Conservation (phyloP, 78 protist genomes). For the Creolimax fragrantissima region DNA sequence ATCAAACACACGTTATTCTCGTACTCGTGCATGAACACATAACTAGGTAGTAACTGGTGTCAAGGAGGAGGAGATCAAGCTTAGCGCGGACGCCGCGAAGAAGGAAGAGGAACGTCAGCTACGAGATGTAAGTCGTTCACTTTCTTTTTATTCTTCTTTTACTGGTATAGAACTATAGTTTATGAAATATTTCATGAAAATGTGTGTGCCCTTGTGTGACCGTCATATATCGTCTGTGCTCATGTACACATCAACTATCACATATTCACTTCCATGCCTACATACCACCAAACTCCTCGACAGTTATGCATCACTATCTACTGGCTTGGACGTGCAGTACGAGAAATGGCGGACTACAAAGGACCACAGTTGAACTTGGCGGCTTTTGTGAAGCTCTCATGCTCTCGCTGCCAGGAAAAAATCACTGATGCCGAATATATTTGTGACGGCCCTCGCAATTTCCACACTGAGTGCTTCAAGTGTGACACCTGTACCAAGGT, state of each 20-base stretch:
- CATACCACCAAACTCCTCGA: too few species aligned
- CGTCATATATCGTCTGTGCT: too few species aligned
- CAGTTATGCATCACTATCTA: slow-evolving; percentile 24
- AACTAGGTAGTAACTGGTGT: not conserved
- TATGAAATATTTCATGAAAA: too few species aligned
- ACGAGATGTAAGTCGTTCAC: not conserved
- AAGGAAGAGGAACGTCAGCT: not conserved
- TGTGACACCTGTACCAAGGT: slow-evolving; percentile 21
- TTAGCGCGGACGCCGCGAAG: not conserved
- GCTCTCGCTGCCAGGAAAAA: slow-evolving; percentile 8
- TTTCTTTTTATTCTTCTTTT: too few species aligned
- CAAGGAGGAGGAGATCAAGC: not conserved
- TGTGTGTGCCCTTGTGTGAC: too few species aligned
- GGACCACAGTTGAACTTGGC: slow-evolving; percentile 39
- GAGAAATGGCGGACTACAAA: slow-evolving; percentile 26
- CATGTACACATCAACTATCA: too few species aligned
- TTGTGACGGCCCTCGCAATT: not conserved
- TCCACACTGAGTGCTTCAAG: slow-evolving; percentile 17
- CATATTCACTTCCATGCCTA: too few species aligned
- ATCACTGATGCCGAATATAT: slow-evolving; percentile 20
- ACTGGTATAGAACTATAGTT: too few species aligned
- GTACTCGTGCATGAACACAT: too few species aligned
- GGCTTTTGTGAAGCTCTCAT: slow-evolving; percentile 25
- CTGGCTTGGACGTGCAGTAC: slow-evolving; percentile 30
- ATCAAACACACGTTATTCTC: too few species aligned